Conservation (phyloP, 768 basidiomycete species). For the Collybia sp. region DNA sequence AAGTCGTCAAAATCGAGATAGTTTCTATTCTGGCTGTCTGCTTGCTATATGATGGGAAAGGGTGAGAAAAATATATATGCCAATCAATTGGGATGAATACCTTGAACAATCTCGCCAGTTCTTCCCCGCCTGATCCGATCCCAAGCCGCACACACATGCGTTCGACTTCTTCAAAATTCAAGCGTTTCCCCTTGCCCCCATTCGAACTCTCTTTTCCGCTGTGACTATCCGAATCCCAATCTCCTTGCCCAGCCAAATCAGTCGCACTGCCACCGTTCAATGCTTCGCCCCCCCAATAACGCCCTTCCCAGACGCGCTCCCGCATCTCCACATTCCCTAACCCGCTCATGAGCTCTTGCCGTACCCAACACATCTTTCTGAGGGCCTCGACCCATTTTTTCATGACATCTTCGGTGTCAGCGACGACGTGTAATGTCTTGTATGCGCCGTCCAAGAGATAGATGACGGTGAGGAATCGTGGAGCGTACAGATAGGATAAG, state of each 20-base stretch:
- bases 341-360: constrained; percentile 68
- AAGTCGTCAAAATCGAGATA: constrained; percentile 78
- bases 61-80: background rate
- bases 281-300: constrained; percentile 78
- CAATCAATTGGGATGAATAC: constrained; percentile 24
- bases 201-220: no score
- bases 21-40: constrained; percentile 49
- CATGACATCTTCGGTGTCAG: constrained; percentile 46
- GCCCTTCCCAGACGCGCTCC: constrained; percentile 72
- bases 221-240: no score
- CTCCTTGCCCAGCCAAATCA: constrained; percentile 36
- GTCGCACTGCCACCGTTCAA: constrained; percentile 26
- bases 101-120: constrained; percentile 55
- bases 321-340: constrained; percentile 59
- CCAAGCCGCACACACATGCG: constrained; percentile 68
- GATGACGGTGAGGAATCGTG: constrained; percentile 82
- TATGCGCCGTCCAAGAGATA: constrained; percentile 74
- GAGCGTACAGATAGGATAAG: constrained; percentile 54
- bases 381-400: constrained; percentile 58
- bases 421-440: constrained; percentile 85
- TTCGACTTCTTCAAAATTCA: constrained; percentile 71
- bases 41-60: constrained; percentile 38
- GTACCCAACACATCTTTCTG: constrained; percentile 55
- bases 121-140: constrained; percentile 48
- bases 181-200: background rate